Evolutionary conservation across 2,329 filamentous ascomycete species (phyloP).

Genomic region (Eutypa lata): DNA sequence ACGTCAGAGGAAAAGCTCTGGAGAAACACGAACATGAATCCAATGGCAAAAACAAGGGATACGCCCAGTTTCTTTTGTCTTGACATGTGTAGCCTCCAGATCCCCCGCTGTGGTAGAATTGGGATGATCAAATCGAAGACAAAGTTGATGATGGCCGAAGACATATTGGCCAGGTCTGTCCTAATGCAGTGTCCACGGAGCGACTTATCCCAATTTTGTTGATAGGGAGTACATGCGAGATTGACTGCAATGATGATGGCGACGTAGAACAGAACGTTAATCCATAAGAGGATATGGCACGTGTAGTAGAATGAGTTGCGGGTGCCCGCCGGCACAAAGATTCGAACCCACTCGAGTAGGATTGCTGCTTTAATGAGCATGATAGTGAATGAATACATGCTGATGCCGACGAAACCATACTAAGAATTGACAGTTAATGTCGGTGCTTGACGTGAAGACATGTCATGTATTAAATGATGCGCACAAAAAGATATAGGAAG

Average conservation of each 20-base stretch:
- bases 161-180: neutral
- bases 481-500: neutral
- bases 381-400: neutral
- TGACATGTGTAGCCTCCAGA: slow-evolving; percentile 13
- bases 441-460: neutral
- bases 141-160: slow-evolving; percentile 5
- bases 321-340: neutral
- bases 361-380: neutral
- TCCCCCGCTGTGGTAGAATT: slow-evolving; percentile 8
- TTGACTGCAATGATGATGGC: neutral
- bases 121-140: slow-evolving; percentile 7
- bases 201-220: neutral
- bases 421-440: neutral
- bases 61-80: slow-evolving; percentile 10
- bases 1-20: neutral
- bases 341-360: neutral
- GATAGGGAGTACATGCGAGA: neutral
- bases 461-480: neutral
- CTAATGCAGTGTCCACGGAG: neutral
- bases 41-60: neutral
- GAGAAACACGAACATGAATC: neutral
- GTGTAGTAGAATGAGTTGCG: neutral
- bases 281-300: neutral
- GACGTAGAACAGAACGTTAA: neutral
- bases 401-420: neutral